Percentiles rank a stretch among this genome's conserved stretches.
These are phyloP conservation scores for Euphorbia tirucalli DNA, from an alignment of 345 rosid species.

Conservation along the genomic window DNA sequence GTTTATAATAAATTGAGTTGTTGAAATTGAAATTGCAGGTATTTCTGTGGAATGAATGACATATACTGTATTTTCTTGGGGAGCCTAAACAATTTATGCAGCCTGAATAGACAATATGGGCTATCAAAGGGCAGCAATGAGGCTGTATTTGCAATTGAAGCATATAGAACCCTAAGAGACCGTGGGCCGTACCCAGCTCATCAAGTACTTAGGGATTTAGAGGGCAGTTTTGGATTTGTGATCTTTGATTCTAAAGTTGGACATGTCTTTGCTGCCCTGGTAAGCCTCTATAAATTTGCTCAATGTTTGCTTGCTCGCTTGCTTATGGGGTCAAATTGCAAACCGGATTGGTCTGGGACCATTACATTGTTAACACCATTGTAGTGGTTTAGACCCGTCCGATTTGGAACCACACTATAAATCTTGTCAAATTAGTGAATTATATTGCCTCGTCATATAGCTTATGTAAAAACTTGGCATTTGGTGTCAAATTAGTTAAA, in stretches of 20 bases:
- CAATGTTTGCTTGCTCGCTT: too few species aligned
- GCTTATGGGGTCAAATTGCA: too few species aligned
- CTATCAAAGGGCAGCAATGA: slow-evolving; percentile 65
- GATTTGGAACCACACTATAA: too few species aligned
- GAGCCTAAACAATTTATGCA: slow-evolving; percentile 57
- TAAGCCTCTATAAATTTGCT: too few species aligned
- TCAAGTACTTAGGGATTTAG: slow-evolving; percentile 82
- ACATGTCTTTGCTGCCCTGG: slow-evolving; percentile 83
- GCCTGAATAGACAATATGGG: slow-evolving; percentile 75
- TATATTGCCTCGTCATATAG: too few species aligned
- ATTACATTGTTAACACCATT: too few species aligned
- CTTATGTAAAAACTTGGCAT: too few species aligned
- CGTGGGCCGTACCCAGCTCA: slow-evolving; percentile 96
- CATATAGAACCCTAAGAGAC: slow-evolving; percentile 81
- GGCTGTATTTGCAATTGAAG: slow-evolving; percentile 81
- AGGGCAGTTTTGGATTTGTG: slow-evolving; percentile 82
- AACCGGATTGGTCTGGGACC: too few species aligned
- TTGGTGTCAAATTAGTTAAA: too few species aligned
- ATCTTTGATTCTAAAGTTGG: slow-evolving; percentile 71
- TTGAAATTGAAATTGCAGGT: slow-evolving; percentile 34
- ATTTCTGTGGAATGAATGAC: slow-evolving; percentile 81
- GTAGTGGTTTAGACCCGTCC: too few species aligned
- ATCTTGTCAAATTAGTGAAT: too few species aligned
- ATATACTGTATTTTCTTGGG: slow-evolving; percentile 75
- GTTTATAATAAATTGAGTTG: too few species aligned